These are phyloP conservation scores for Paspalum notatum DNA, from an alignment of 176 grass and related monocot species.

Conservation along the genomic window DNA sequence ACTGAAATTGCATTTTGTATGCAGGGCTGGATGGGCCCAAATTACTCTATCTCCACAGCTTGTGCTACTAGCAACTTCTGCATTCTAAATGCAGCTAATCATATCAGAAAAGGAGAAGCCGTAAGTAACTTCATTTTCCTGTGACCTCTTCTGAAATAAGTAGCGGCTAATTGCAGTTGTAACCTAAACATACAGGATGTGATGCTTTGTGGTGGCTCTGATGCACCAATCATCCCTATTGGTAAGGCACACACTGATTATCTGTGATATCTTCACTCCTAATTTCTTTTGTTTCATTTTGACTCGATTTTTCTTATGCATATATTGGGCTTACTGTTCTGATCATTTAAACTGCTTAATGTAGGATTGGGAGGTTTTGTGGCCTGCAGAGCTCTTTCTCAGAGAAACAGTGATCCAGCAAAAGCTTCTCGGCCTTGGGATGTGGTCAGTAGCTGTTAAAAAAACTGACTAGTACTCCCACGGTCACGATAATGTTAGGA, in stretches of 20 bases:
- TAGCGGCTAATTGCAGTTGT: slow-evolving; percentile 21
- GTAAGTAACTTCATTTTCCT: slow-evolving; percentile 57
- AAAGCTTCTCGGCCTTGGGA: slow-evolving; percentile 99
- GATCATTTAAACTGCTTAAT: slow-evolving; percentile 37
- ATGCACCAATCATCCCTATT: slow-evolving; percentile 91
- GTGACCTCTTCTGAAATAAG: slow-evolving; percentile 6
- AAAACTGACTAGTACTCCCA: background rate
- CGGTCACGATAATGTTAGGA: no score
- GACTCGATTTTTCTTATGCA: slow-evolving; percentile 23
- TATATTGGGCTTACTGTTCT: slow-evolving; percentile 8
- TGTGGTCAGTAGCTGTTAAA: slow-evolving; percentile 56
- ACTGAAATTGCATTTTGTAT: slow-evolving; percentile 19
- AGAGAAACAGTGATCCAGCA: slow-evolving; percentile 86
- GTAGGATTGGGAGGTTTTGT: slow-evolving; percentile 97
- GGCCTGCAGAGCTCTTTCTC: slow-evolving; percentile 94
- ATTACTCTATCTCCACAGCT: slow-evolving; percentile 97
- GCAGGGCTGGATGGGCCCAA: slow-evolving; percentile 99
- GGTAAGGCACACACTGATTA: slow-evolving; percentile 46
- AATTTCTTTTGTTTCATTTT: slow-evolving; percentile 15
- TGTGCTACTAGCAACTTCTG: slow-evolving; percentile 99
- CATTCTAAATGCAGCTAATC: slow-evolving; percentile 93
- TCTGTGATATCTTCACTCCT: slow-evolving; percentile 17
- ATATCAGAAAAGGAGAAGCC: slow-evolving; percentile 89
- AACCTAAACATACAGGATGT: slow-evolving; percentile 65
- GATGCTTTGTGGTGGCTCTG: slow-evolving; percentile 99